Conservation (phyloP, 306 rosid species). For the Luffa aegyptiaca region DNA sequence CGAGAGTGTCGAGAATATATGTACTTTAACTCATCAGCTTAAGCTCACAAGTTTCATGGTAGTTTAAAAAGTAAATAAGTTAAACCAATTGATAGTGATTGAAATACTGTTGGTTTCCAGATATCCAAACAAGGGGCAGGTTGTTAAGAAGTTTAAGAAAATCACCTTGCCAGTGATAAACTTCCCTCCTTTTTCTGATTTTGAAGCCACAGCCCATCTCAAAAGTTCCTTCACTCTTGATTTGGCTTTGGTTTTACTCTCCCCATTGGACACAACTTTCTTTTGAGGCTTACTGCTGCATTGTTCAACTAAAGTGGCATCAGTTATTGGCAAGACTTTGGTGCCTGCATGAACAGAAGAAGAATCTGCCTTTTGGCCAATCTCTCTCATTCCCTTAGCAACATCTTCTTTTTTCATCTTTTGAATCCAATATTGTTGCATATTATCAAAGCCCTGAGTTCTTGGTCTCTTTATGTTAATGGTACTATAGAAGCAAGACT, state of each 20-base stretch:
- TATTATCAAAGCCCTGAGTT: slow-evolving; percentile 14
- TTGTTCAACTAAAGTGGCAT: slow-evolving; percentile 32
- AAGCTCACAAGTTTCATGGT: neutral
- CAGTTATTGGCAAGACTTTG: slow-evolving; percentile 66
- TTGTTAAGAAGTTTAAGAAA: neutral
- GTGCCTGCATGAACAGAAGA: slow-evolving; percentile 37
- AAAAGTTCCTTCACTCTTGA: slow-evolving; percentile 84
- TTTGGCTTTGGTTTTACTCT: slow-evolving; percentile 32
- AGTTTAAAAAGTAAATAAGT: neutral
- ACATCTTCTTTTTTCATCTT: slow-evolving; percentile 64
- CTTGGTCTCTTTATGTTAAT: slow-evolving; percentile 33
- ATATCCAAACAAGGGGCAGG: neutral
- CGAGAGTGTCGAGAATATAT: neutral
- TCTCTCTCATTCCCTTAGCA: slow-evolving; percentile 22
- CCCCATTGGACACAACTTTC: slow-evolving; percentile 35
- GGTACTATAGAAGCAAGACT: slow-evolving; percentile 42
- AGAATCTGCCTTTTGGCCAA: slow-evolving; percentile 32
- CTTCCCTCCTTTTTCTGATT: slow-evolving; percentile 60
- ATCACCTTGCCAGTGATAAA: slow-evolving; percentile 52
- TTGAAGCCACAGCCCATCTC: slow-evolving; percentile 80
- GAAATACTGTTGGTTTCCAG: neutral
- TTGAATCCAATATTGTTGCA: slow-evolving; percentile 15
- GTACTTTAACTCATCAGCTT: neutral
- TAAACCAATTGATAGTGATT: neutral
- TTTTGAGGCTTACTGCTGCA: slow-evolving; percentile 17